Conservation (phyloP, 805 yeast species). For the Candida rishiriensis region DNA sequence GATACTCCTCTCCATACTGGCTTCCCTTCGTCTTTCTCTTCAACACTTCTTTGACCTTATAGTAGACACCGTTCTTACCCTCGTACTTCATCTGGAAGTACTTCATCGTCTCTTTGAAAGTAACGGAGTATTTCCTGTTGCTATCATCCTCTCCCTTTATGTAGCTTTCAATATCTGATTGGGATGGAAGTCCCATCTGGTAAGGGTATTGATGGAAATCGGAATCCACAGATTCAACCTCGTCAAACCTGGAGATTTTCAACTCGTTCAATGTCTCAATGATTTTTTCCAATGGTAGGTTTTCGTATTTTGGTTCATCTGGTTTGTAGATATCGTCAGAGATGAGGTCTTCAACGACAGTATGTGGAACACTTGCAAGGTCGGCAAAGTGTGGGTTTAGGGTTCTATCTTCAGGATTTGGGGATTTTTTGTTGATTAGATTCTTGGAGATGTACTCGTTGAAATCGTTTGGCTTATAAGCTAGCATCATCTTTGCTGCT, state of each 20-base stretch:
- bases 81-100: constrained; percentile 51
- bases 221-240: constrained; percentile 30
- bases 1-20: constrained; percentile 34
- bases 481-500: constrained; percentile 69
- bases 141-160: constrained; percentile 67
- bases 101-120: constrained; percentile 60
- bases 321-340: constrained; percentile 25
- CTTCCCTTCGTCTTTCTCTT: constrained; percentile 50
- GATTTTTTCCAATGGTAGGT: constrained; percentile 13
- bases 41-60: constrained; percentile 56
- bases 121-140: constrained; percentile 62
- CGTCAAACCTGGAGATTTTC: constrained; percentile 36
- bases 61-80: constrained; percentile 56
- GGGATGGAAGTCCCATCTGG: constrained; percentile 74
- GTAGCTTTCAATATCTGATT: constrained; percentile 56
- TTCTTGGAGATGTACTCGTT: constrained; percentile 50
- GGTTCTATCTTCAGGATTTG: constrained; percentile 21
- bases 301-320: constrained; percentile 8
- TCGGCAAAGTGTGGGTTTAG: constrained; percentile 34
- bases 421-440: constrained; percentile 41
- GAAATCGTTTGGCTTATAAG: constrained; percentile 42
- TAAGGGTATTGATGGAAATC: constrained; percentile 47
- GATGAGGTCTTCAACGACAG: constrained; percentile 49
- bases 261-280: constrained; percentile 28
- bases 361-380: constrained; percentile 62